A percentile compares a stretch with the other conserved stretches of the same genome.
phyloP scores from a whole-genome alignment of 345 rosid species.

The Ailanthus altissimus region DNA sequence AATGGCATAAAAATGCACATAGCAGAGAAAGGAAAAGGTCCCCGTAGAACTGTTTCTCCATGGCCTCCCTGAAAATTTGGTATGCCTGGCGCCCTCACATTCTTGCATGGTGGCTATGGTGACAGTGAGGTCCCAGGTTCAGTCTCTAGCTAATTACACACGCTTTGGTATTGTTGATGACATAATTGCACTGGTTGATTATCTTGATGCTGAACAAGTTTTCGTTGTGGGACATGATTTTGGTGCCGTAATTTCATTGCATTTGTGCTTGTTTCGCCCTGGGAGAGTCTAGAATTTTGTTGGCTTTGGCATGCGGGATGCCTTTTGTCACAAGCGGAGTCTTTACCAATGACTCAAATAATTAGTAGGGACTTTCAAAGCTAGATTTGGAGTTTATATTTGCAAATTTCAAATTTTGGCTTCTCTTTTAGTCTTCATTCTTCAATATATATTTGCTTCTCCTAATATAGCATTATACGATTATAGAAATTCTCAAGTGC shows the following conservation, averaged over 20 bases:
- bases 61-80: constrained; percentile 27
- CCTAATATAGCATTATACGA: no score
- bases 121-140: no score
- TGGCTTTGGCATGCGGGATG: constrained; percentile 67
- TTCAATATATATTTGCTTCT: no score
- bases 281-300: constrained; percentile 64
- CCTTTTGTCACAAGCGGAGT: no score
- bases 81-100: no score
- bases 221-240: constrained; percentile 76
- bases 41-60: constrained; percentile 64
- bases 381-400: no score
- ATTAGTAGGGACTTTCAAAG: no score
- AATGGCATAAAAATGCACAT: constrained; percentile 78
- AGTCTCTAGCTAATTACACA: constrained; percentile 38
- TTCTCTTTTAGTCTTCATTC: no score
- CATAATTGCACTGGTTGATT: constrained; percentile 58
- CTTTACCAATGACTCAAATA: no score
- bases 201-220: constrained; percentile 53
- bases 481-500: no score
- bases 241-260: constrained; percentile 79
- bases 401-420: no score
- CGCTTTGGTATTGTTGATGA: constrained; percentile 64
- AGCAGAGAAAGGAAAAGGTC: constrained; percentile 71
- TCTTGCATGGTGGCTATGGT: no score
- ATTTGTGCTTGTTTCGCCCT: constrained; percentile 67